Conservation (phyloP, 2,329 filamentous ascomycete genomes). For the Bipolaris cookei region DNA sequence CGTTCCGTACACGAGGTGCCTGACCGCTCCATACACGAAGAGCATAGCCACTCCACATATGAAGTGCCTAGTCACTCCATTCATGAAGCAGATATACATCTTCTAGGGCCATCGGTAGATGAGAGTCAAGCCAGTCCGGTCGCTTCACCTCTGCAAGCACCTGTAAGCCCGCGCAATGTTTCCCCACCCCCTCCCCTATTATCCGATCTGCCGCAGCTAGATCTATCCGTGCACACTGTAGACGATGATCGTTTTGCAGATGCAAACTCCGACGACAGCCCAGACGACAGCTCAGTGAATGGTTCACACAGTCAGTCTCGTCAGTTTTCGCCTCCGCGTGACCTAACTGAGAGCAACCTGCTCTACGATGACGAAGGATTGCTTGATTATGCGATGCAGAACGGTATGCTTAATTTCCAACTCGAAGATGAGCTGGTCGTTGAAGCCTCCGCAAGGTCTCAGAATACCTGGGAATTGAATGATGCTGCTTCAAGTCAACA, state of each 20-base stretch:
- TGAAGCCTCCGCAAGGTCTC: conserved; percentile 7
- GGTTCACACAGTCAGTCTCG: conserved; percentile 15
- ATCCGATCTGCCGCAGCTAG: conserved; percentile 19
- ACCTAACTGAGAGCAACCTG: conserved; percentile 38
- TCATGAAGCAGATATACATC: conserved; percentile 2
- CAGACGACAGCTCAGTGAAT: conserved; percentile 20
- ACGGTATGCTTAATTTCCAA: conserved; percentile 37
- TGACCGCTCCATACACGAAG: neutral
- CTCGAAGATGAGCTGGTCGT: conserved; percentile 25
- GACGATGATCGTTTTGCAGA: conserved; percentile 54
- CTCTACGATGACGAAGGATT: conserved; percentile 46
- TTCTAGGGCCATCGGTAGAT: neutral
- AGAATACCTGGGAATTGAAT: conserved; percentile 13
- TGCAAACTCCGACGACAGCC: conserved; percentile 47
- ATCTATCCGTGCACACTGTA: conserved; percentile 39
- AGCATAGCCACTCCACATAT: neutral
- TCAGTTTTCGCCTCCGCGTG: conserved; percentile 16
- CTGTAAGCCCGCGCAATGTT: conserved; percentile 5
- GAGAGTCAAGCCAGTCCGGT: conserved; percentile 1
- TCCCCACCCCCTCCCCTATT: conserved; percentile 7
- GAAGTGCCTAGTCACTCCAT: neutral
- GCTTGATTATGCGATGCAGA: conserved; percentile 44
- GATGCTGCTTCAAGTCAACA: conserved; percentile 22
- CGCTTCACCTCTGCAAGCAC: conserved; percentile 3
- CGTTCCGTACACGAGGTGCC: conserved; percentile 7